Evolutionary conservation across 495 filamentous ascomycete genomes (phyloP).

Genomic region (Hyaloscypha hepaticicola): DNA sequence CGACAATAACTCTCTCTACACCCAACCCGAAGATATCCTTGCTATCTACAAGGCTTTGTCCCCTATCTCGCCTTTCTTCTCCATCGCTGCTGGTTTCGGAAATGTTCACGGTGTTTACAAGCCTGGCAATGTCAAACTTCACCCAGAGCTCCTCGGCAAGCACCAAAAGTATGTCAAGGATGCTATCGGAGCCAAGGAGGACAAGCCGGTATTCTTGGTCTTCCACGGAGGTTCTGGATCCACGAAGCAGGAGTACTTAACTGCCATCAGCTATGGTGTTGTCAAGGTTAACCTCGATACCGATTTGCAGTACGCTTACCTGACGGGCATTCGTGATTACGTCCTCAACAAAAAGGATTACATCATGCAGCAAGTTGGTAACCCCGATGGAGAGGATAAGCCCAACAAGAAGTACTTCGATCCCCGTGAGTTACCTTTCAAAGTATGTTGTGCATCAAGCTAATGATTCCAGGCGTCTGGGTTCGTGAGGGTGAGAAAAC

Average conservation of each 20-base stretch:
- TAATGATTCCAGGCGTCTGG: conserved; percentile 55
- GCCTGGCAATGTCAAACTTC: conserved; percentile 94
- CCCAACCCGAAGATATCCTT: conserved; percentile 93
- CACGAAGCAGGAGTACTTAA: conserved; percentile 79
- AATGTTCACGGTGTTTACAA: conserved; percentile 99
- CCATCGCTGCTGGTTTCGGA: conserved; percentile 96
- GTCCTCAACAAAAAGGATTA: conserved; percentile 94
- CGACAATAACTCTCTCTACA: conserved; percentile 96
- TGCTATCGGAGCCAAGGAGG: conserved; percentile 52
- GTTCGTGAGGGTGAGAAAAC: conserved; percentile 97
- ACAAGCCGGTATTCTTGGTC: conserved; percentile 97
- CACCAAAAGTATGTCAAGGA: conserved; percentile 87
- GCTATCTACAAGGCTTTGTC: conserved; percentile 80
- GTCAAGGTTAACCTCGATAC: conserved; percentile 98
- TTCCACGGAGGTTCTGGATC: conserved; percentile 98
- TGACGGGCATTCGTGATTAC: conserved; percentile 89
- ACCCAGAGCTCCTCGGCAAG: conserved; percentile 89
- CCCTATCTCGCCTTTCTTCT: conserved; percentile 89
- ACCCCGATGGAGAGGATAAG: conserved; percentile 93
- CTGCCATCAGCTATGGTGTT: conserved; percentile 89
- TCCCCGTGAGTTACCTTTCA: conserved; percentile 41
- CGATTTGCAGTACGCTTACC: conserved; percentile 83
- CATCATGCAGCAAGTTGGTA: conserved; percentile 79
- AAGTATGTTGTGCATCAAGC: neutral
- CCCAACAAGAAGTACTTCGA: conserved; percentile 99